Conservation (phyloP, 345 rosid species). For the Turritis glabra region DNA sequence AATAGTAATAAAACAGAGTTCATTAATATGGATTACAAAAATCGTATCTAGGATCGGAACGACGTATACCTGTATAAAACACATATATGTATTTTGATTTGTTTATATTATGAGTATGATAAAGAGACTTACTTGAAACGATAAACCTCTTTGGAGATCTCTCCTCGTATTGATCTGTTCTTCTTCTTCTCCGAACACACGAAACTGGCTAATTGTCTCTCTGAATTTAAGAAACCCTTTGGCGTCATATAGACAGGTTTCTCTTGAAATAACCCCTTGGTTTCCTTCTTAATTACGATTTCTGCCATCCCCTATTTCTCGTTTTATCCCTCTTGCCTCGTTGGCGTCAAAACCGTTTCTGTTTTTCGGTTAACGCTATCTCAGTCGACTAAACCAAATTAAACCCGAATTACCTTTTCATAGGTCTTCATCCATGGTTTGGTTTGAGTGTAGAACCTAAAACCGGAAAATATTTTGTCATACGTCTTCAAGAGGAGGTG, state of each 20-base stretch:
- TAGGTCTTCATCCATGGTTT: not conserved
- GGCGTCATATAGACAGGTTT: constrained; percentile 33
- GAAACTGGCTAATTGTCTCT: constrained; percentile 39
- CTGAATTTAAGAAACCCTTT: constrained; percentile 37
- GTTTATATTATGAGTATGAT: not conserved
- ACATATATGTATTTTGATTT: not conserved
- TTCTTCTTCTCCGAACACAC: constrained; percentile 33
- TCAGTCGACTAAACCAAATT: not conserved
- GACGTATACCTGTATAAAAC: too few relatives aligned
- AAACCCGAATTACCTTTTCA: not conserved
- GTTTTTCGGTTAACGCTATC: constrained; percentile 17
- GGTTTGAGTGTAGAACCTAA: not conserved
- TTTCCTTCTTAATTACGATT: constrained; percentile 6
- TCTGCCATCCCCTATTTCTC: constrained; percentile 27
- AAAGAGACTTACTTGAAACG: constrained; percentile 31
- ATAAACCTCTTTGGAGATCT: constrained; percentile 9
- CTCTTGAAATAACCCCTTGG: constrained; percentile 6
- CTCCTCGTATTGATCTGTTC: constrained; percentile 10
- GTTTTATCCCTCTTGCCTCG: constrained; percentile 35
- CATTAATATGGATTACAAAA: not conserved
- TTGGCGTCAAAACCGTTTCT: constrained; percentile 35
- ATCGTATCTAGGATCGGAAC: not conserved
- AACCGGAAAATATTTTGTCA: not conserved
- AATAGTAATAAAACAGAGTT: constrained; percentile 22
- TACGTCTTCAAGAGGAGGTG: not conserved